Evolutionary conservation across 2,329 filamentous ascomycete species (phyloP).

Genomic region (Sporothrix inflata): DNA sequence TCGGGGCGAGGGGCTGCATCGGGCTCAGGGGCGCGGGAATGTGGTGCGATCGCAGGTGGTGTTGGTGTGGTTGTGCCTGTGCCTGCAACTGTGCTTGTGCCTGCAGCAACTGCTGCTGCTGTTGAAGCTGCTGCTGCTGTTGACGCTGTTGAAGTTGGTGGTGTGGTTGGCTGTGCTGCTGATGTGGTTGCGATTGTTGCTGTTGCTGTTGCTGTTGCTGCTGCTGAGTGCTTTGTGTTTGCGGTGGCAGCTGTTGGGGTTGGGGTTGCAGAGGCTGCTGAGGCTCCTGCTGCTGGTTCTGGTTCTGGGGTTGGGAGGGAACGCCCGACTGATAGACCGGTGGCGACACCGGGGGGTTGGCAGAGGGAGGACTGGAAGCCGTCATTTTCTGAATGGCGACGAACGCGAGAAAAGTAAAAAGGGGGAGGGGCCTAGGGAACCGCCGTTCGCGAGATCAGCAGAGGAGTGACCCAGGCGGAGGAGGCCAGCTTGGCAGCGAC

Average conservation of each 20-base stretch:
- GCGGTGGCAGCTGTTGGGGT: background rate
- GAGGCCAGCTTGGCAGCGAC: constrained; percentile 22
- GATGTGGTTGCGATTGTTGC: background rate
- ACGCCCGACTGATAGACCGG: background rate
- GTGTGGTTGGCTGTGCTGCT: background rate
- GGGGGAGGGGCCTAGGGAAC: background rate
- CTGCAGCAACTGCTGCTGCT: background rate
- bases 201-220: background rate
- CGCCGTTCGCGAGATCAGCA: constrained; percentile 4
- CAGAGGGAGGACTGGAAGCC: background rate
- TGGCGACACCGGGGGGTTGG: background rate
- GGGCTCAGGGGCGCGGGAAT: background rate
- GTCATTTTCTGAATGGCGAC: background rate
- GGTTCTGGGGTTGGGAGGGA: background rate
- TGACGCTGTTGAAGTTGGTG: background rate
- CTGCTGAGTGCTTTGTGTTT: background rate
- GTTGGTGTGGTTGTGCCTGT: constrained; percentile 11
- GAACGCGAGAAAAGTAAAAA: background rate
- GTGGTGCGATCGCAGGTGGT: constrained; percentile 20
- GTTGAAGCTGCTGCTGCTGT: background rate
- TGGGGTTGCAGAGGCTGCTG: background rate
- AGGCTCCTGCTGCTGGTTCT: background rate
- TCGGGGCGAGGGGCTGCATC: constrained; percentile 29
- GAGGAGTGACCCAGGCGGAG: constrained; percentile 14
- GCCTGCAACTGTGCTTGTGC: constrained; percentile 27